These are phyloP conservation scores for Macroventuria anomochaeta DNA, from an alignment of 2,329 filamentous ascomycete genomes.

Conservation along the genomic window DNA sequence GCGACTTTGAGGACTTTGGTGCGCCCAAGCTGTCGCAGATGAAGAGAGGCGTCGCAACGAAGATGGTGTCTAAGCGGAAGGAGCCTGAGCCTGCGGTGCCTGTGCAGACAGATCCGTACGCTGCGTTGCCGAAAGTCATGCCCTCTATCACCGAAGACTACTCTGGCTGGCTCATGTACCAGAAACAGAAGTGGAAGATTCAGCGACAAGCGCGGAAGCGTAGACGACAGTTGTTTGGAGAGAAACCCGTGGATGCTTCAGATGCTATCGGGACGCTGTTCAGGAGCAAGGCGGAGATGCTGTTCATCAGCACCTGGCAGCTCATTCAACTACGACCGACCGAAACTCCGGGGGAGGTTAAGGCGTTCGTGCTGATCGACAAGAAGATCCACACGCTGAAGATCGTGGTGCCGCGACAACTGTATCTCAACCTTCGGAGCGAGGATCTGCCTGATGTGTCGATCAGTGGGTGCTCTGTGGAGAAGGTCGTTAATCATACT, in stretches of 20 bases:
- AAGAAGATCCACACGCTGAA: slow-evolving; percentile 88
- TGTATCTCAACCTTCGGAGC: slow-evolving; percentile 91
- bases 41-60: slow-evolving; percentile 52
- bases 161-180: slow-evolving; percentile 83
- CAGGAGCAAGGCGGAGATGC: slow-evolving; percentile 87
- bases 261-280: slow-evolving; percentile 75
- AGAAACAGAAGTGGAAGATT: slow-evolving; percentile 99
- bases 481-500: slow-evolving; percentile 92
- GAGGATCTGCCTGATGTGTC: slow-evolving; percentile 88
- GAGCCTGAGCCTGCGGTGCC: slow-evolving; percentile 54
- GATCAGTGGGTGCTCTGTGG: slow-evolving; percentile 82
- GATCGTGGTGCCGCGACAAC: slow-evolving; percentile 83
- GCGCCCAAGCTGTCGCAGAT: slow-evolving; percentile 58
- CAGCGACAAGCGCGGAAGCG: slow-evolving; percentile 89
- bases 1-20: slow-evolving; percentile 83
- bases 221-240: slow-evolving; percentile 89
- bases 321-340: slow-evolving; percentile 85
- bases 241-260: slow-evolving; percentile 68
- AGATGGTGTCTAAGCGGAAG: slow-evolving; percentile 58
- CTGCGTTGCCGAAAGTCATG: slow-evolving; percentile 81
- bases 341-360: slow-evolving; percentile 83
- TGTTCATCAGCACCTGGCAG: slow-evolving; percentile 95
- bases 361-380: slow-evolving; percentile 90
- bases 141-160: slow-evolving; percentile 88
- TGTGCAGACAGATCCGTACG: slow-evolving; percentile 77